These are phyloP conservation scores for Microdochium bolleyi DNA, from an alignment of 2,329 filamentous ascomycete species.

Conservation along the genomic window DNA sequence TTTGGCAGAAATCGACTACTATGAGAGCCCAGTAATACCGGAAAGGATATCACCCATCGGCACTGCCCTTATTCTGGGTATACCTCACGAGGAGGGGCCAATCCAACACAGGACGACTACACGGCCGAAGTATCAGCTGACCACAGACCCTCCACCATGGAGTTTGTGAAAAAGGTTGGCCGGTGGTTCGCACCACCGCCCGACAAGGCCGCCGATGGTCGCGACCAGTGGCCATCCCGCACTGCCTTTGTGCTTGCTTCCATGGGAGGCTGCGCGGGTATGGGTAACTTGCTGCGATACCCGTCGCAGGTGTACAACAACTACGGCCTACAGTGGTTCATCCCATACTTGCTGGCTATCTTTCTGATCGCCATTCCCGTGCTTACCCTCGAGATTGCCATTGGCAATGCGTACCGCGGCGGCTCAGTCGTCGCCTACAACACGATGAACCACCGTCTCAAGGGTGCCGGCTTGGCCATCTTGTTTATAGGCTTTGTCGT, in stretches of 20 bases:
- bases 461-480: conserved; percentile 43
- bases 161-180: conserved; percentile 13
- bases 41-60: too few species aligned
- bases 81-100: neutral
- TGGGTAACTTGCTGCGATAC: conserved; percentile 50
- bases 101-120: neutral
- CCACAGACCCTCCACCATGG: neutral
- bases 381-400: conserved; percentile 54
- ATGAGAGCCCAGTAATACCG: neutral
- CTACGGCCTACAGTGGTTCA: conserved; percentile 51
- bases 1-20: too few species aligned
- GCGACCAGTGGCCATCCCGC: conserved; percentile 47
- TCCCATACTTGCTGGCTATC: conserved; percentile 47
- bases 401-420: conserved; percentile 57
- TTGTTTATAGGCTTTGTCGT: conserved; percentile 46
- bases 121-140: neutral
- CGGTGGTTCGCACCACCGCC: conserved; percentile 26
- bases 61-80: neutral
- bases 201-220: conserved; percentile 27
- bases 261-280: conserved; percentile 50
- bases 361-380: conserved; percentile 48
- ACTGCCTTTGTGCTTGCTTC: conserved; percentile 47
- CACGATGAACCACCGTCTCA: conserved; percentile 42
- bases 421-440: conserved; percentile 47
- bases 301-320: conserved; percentile 54